Conservation (phyloP, 1,139 yeast genomes). For the Candida neerlandica region DNA sequence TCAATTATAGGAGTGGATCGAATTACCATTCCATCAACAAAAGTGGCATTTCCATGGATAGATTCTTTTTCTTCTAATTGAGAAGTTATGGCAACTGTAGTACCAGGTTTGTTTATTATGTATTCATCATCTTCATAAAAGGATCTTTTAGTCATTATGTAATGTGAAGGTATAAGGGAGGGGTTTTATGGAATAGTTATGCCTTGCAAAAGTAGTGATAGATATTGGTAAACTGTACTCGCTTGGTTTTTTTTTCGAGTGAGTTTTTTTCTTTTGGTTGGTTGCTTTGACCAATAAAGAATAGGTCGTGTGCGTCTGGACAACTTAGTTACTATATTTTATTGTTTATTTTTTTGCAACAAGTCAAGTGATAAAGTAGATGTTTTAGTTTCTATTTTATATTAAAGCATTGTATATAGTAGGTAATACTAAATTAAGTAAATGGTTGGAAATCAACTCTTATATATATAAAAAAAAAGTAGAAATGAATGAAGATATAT, state of each 20-base stretch:
- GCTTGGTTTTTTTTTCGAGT: no score
- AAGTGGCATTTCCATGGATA: slow-evolving; percentile 42
- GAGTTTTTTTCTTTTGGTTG: no score
- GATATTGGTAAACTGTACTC: no score
- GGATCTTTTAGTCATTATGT: slow-evolving; percentile 31
- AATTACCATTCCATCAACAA: slow-evolving; percentile 56
- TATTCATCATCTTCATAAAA: slow-evolving; percentile 58
- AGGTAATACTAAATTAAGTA: background rate
- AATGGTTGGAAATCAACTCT: no score
- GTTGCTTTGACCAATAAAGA: no score
- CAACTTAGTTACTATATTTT: no score
- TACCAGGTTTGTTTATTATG: slow-evolving; percentile 50
- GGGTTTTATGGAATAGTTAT: background rate
- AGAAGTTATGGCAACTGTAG: slow-evolving; percentile 35
- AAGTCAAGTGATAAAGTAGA: background rate
- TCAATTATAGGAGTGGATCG: slow-evolving; percentile 52
- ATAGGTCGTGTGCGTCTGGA: no score
- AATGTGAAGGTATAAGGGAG: background rate
- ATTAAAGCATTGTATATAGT: background rate
- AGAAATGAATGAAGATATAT: no score
- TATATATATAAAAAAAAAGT: background rate
- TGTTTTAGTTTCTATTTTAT: slow-evolving; percentile 1
- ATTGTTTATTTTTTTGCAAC: no score
- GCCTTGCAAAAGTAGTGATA: no score
- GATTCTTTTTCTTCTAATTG: slow-evolving; percentile 43